Percentiles rank a stretch among this genome's conserved stretches.
These are phyloP conservation scores for Daldinia sp. DNA, from an alignment of 2,329 filamentous ascomycete genomes.

Conservation along the genomic window DNA sequence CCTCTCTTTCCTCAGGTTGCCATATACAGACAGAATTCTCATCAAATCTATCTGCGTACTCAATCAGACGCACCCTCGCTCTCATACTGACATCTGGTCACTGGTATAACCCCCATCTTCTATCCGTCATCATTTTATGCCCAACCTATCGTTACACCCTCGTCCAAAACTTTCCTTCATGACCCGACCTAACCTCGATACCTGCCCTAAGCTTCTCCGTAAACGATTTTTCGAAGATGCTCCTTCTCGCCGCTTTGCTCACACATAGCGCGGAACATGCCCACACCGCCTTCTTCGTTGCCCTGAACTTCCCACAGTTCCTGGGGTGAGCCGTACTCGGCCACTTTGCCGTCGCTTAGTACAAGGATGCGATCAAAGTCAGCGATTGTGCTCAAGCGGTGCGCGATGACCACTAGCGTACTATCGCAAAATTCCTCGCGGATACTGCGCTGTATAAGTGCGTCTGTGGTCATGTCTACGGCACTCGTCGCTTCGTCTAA, in stretches of 20 bases:
- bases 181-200: neutral
- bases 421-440: constrained; percentile 74
- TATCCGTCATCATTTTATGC: neutral
- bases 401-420: constrained; percentile 80
- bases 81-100: neutral
- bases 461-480: constrained; percentile 82
- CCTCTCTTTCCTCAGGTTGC: constrained; percentile 21
- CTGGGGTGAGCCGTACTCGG: constrained; percentile 74
- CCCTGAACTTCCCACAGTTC: constrained; percentile 65
- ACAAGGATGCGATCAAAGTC: constrained; percentile 82
- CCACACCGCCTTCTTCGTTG: constrained; percentile 47
- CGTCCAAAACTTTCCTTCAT: neutral
- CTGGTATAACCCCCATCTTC: neutral
- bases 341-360: constrained; percentile 73
- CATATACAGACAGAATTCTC: neutral
- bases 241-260: constrained; percentile 71
- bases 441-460: constrained; percentile 79
- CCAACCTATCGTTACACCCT: neutral
- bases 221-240: constrained; percentile 59
- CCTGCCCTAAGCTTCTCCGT: constrained; percentile 36
- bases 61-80: neutral
- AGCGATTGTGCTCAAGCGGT: constrained; percentile 79
- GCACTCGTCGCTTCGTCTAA: constrained; percentile 84
- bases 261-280: constrained; percentile 72
- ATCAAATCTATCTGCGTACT: neutral